These are phyloP conservation scores for Oemleria cerasiformis DNA, from an alignment of 306 rosid species.

Conservation along the genomic window DNA sequence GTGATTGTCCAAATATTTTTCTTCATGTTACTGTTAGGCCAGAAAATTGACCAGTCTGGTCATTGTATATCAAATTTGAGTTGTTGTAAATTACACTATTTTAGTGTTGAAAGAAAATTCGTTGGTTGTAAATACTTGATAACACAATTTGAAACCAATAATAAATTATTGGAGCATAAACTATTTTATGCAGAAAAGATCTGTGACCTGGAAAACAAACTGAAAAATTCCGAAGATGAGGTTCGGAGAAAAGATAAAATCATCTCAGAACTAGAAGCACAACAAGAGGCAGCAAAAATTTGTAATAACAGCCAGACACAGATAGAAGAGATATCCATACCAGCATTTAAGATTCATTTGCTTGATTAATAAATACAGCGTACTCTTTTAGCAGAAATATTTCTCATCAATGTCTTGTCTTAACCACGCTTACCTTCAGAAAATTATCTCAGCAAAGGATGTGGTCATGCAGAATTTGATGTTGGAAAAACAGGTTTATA, in stretches of 20 bases:
- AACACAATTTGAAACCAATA: not conserved
- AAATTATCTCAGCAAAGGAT: conserved; percentile 48
- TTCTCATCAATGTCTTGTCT: conserved; percentile 30
- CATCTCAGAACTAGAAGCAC: conserved; percentile 69
- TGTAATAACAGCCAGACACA: conserved; percentile 41
- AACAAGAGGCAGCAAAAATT: conserved; percentile 46
- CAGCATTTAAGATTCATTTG: conserved; percentile 9
- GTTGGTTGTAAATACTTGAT: not conserved
- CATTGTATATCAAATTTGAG: not conserved
- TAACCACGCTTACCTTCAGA: conserved; percentile 64
- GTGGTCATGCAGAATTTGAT: conserved; percentile 50
- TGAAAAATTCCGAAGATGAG: conserved; percentile 48
- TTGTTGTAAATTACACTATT: conserved; percentile 6
- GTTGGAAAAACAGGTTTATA: conserved; percentile 60
- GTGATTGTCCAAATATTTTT: not conserved
- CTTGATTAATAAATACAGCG: conserved; percentile 15
- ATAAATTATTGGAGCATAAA: conserved; percentile 7
- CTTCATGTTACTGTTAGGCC: not conserved
- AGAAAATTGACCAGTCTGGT: not conserved
- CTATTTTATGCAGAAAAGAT: conserved; percentile 52
- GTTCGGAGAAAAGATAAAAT: conserved; percentile 50
- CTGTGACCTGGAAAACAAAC: conserved; percentile 44
- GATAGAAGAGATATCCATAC: conserved; percentile 66
- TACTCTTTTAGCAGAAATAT: conserved; percentile 9
- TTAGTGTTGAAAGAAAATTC: not conserved